A percentile compares a stretch with the other conserved stretches of the same genome.
Evolutionary conservation across 1,284 basidiomycete species (phyloP).

Genomic region (Puccinia coronata): DNA sequence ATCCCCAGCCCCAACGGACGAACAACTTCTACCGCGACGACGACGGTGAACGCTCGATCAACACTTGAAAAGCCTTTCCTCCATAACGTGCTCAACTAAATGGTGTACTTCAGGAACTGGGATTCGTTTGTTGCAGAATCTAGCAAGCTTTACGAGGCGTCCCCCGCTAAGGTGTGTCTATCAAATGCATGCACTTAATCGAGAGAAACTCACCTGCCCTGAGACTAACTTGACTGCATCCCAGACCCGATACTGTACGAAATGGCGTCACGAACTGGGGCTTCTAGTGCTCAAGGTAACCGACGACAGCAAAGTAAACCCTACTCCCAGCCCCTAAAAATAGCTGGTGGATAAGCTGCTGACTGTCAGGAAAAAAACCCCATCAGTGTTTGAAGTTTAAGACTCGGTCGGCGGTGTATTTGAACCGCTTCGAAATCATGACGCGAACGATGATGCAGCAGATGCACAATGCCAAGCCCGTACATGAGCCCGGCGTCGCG

Average conservation of each 20-base stretch:
- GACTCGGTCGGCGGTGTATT: slow-evolving; percentile 34
- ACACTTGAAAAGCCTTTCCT: too few relatives aligned
- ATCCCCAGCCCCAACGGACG: neutral
- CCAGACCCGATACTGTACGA: slow-evolving; percentile 33
- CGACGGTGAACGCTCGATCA: too few relatives aligned
- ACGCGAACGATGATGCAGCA: slow-evolving; percentile 22
- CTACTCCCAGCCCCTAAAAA: neutral
- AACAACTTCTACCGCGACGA: too few relatives aligned
- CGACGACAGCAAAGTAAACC: slow-evolving; percentile 27
- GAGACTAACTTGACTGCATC: neutral
- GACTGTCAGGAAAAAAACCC: neutral
- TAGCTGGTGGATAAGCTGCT: neutral
- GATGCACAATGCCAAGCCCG: neutral
- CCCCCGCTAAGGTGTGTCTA: slow-evolving; percentile 6
- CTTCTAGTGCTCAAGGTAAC: slow-evolving; percentile 33
- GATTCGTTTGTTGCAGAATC: slow-evolving; percentile 10
- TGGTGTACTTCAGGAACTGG: slow-evolving; percentile 27
- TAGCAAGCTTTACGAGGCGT: neutral
- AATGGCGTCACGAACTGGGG: slow-evolving; percentile 22
- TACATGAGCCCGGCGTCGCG: neutral
- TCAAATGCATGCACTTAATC: neutral
- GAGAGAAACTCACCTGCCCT: too few relatives aligned
- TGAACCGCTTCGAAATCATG: slow-evolving; percentile 37
- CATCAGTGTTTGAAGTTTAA: slow-evolving; percentile 38
- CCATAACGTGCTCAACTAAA: neutral